A percentile compares a stretch with the other conserved stretches of the same genome.
Evolutionary conservation across 768 basidiomycete genomes (phyloP).

Genomic region (Tylopilus sp.): DNA sequence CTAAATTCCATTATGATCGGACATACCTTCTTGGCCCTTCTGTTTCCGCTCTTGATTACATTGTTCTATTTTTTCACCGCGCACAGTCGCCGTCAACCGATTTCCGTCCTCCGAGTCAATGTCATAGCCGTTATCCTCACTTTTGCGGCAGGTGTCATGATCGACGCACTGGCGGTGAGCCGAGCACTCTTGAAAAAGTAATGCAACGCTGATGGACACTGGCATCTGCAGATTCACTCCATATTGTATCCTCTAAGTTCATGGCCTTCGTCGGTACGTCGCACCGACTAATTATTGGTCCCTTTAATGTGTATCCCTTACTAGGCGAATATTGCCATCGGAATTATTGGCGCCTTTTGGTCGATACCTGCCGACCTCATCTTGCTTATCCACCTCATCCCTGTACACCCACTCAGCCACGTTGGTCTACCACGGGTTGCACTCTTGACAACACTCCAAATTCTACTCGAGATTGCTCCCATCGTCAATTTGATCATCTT

Average conservation of each 20-base stretch:
- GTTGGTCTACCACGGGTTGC: conserved; percentile 16
- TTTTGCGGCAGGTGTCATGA: conserved; percentile 19
- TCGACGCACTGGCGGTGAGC: conserved; percentile 21
- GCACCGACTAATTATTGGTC: neutral
- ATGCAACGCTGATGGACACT: neutral
- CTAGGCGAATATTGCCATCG: conserved; percentile 24
- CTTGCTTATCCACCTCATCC: conserved; percentile 27
- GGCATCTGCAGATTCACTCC: conserved; percentile 25
- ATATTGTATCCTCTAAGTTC: conserved; percentile 23
- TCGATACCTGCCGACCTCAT: conserved; percentile 28
- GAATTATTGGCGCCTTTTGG: too few relatives aligned
- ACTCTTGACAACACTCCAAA: conserved; percentile 19
- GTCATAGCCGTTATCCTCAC: conserved; percentile 21
- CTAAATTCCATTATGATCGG: conserved; percentile 28
- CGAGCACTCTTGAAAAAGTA: neutral
- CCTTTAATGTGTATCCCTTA: neutral
- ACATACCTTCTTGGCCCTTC: conserved; percentile 29
- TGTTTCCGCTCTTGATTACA: conserved; percentile 29
- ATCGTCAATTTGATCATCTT: conserved; percentile 28
- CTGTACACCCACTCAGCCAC: conserved; percentile 23
- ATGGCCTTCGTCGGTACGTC: conserved; percentile 21
- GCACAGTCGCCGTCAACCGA: conserved; percentile 22
- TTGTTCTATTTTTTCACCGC: conserved; percentile 30
- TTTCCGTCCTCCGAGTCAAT: conserved; percentile 33
- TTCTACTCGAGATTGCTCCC: conserved; percentile 29